Conservation (phyloP, 129 eudicot genomes). For the Kitagawia praeruptora region DNA sequence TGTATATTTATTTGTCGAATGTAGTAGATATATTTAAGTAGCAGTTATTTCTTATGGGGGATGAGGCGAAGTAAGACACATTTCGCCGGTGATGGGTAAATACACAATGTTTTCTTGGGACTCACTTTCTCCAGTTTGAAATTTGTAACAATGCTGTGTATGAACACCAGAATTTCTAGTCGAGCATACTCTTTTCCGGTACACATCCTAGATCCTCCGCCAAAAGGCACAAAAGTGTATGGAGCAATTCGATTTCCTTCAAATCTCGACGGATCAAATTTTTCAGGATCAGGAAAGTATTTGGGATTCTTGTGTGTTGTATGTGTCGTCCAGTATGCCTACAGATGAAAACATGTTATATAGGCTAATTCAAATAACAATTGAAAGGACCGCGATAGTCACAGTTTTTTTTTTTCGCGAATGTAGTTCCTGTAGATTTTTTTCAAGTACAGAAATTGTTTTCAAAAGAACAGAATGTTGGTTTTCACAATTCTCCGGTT, state of each 20-base stretch:
- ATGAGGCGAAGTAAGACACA: too few relatives aligned
- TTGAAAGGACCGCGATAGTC: too few relatives aligned
- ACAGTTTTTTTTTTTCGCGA: too few relatives aligned
- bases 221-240: constrained; percentile 8
- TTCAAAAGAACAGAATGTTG: too few relatives aligned
- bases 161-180: constrained; percentile 6
- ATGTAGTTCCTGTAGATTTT: too few relatives aligned
- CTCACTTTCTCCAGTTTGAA: constrained; percentile 1
- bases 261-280: constrained; percentile 12
- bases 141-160: neutral
- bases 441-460: too few relatives aligned
- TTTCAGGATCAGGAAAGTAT: constrained; percentile 5
- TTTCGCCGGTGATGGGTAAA: too few relatives aligned
- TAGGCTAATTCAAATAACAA: too few relatives aligned
- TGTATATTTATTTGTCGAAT: too few relatives aligned
- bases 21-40: too few relatives aligned
- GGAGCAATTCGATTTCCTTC: constrained; percentile 11
- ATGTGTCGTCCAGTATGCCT: neutral
- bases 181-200: constrained; percentile 15
- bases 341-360: neutral
- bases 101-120: neutral
- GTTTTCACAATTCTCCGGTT: too few relatives aligned
- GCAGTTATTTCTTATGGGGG: too few relatives aligned
- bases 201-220: constrained; percentile 12
- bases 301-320: constrained; percentile 3